phyloP scores from a whole-genome alignment of 176 grass and related monocot species.

The Ensete ventricosum region DNA sequence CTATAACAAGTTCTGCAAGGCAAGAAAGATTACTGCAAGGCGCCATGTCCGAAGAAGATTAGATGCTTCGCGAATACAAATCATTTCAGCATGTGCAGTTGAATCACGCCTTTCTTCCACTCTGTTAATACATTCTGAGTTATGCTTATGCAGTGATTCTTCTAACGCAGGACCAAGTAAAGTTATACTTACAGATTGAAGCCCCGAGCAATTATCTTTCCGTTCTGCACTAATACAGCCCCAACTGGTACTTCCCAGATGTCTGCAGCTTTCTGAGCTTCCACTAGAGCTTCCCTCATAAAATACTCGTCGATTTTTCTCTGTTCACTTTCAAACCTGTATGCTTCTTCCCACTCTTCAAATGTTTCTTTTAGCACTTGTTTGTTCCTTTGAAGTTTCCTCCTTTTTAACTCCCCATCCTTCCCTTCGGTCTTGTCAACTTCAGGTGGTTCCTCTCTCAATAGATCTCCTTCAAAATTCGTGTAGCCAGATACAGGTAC shows the following conservation, averaged over 20 bases:
- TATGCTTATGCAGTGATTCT: background rate
- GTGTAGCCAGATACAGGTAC: constrained; percentile 16
- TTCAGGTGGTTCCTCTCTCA: constrained; percentile 31
- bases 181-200: constrained; percentile 69
- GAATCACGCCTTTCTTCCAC: constrained; percentile 97
- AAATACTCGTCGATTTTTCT: constrained; percentile 79
- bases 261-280: constrained; percentile 90
- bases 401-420: constrained; percentile 45
- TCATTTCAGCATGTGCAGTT: constrained; percentile 98
- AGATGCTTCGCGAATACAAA: constrained; percentile 96
- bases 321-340: constrained; percentile 48
- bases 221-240: constrained; percentile 76
- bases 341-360: constrained; percentile 92
- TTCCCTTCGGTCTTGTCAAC: constrained; percentile 29
- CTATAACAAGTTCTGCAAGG: background rate
- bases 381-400: constrained; percentile 61
- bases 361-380: constrained; percentile 76
- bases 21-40: constrained; percentile 42
- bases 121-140: constrained; percentile 37
- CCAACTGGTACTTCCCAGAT: constrained; percentile 96
- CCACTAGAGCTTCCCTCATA: constrained; percentile 94
- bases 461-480: constrained; percentile 33
- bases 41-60: constrained; percentile 82
- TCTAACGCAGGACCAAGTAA: background rate
- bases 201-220: constrained; percentile 92